Evolutionary conservation across 169 alveolate species (phyloP), one percentile per base, ranked within the genome.

Genomic region (Babesia bigemina): DNA sequence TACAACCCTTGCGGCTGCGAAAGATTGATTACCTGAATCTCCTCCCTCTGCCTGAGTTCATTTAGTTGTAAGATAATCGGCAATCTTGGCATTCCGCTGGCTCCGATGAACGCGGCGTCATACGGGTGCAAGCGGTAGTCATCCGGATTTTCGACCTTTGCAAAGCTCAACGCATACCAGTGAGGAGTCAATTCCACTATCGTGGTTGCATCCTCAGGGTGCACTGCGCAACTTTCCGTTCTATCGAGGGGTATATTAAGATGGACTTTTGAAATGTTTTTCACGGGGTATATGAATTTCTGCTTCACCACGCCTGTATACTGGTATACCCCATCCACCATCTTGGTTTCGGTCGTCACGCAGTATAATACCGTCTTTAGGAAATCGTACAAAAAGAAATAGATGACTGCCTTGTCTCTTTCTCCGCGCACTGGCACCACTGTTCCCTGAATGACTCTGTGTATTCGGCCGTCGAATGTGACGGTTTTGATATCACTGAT

Each of bases 301-400:
- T 61, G 39, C 10, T 42, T 29, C 55, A 61, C 3, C n/a, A 61
- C 17, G 3, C 70, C 70, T 10, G 70, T 61, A 53, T 36, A 61
- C 24, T 17, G 55, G 45, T 61, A 61, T 0, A 39, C 21, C n/a
- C 70, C 70, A 4, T 26, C 55, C 12, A 33, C 50, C 24, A 39
- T 4, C 29, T 7, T 14, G 0, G 70, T 14, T 14, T 28, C 13
- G 14, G 56, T 61, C 48, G 70, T 14, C 0, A 61, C 70, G 42
- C 70, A 61, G n/a, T 55, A 14, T 8, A 61, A 8, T 16, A 36
- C 36, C 9, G 48, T 55, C 28, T 50, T 11, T 22, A 1, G 36
- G 45, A 22, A 16, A 36, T 61, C 70, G 53, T 39, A 61, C 50
- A 61, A 17, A 19, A 61, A 61, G 70, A 61, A 61, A 36, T 61